phyloP scores from a whole-genome alignment of 2,329 filamentous ascomycete genomes.

The Didymella pomorum region DNA sequence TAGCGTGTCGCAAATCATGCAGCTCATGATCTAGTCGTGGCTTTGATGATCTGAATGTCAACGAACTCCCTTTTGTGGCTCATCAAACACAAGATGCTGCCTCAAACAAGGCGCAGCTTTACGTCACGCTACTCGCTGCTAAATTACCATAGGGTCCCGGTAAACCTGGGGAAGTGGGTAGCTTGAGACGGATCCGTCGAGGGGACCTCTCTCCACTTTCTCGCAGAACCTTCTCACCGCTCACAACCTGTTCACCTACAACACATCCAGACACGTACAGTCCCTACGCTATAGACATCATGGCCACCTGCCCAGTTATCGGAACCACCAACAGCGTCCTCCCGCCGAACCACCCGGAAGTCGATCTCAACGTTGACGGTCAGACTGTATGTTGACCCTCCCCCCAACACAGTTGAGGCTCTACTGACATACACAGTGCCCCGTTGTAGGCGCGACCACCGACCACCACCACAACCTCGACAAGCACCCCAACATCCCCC shows the following conservation, averaged over 20 bases:
- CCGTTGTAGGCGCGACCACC: slow-evolving; percentile 56
- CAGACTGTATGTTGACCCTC: slow-evolving; percentile 33
- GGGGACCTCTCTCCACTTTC: slow-evolving; percentile 9
- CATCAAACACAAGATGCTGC: neutral
- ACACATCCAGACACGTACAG: neutral
- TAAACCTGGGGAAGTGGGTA: slow-evolving; percentile 19
- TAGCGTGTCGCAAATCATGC: neutral
- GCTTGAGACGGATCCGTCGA: slow-evolving; percentile 12
- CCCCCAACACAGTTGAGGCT: neutral
- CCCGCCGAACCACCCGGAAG: slow-evolving; percentile 54
- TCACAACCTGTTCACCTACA: neutral
- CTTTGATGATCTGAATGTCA: neutral
- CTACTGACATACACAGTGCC: slow-evolving; percentile 44
- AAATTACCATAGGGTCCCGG: slow-evolving; percentile 8
- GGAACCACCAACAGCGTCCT: slow-evolving; percentile 55
- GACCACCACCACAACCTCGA: slow-evolving; percentile 56
- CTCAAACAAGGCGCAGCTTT: slow-evolving; percentile 3
- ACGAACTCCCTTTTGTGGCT: neutral
- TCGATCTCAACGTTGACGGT: slow-evolving; percentile 51
- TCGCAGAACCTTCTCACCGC: slow-evolving; percentile 13
- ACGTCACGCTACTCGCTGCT: slow-evolving; percentile 17
- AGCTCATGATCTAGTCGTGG: neutral
- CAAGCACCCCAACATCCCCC: slow-evolving; percentile 51
- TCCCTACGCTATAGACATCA: slow-evolving; percentile 7
- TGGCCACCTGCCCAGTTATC: slow-evolving; percentile 49